phyloP scores from a whole-genome alignment of 345 rosid genomes.

The Rhodamnia rubescens region DNA sequence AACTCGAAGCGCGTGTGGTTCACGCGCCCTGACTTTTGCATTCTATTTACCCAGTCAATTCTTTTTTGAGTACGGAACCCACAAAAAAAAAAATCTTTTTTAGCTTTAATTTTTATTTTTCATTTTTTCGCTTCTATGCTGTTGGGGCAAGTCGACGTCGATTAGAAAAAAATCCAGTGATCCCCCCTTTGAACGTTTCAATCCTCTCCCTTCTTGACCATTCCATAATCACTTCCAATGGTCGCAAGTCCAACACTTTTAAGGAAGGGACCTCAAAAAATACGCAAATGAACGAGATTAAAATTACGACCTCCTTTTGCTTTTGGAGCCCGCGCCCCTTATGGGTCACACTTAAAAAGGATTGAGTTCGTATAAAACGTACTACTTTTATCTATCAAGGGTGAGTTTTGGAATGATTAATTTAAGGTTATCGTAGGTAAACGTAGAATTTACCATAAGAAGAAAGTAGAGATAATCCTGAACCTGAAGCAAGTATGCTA shows the following conservation, averaged over 20 bases:
- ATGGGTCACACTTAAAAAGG: neutral
- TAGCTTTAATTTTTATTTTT: neutral
- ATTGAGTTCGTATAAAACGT: too few relatives aligned
- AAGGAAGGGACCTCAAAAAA: neutral
- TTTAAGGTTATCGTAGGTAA: too few relatives aligned
- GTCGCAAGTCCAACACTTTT: neutral
- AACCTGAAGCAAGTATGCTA: too few relatives aligned
- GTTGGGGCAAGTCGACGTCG: neutral
- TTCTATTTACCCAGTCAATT: neutral
- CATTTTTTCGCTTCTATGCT: neutral
- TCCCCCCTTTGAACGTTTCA: too few relatives aligned
- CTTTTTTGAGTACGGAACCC: neutral
- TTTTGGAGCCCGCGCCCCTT: fast-evolving
- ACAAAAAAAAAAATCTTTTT: neutral
- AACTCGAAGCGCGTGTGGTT: neutral
- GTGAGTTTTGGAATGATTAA: neutral
- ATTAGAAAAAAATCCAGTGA: neutral
- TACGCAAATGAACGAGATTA: neutral
- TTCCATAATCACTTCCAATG: neutral
- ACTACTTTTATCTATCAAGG: too few relatives aligned
- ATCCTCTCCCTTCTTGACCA: neutral
- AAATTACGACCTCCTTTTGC: fast-evolving
- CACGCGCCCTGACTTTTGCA: neutral
- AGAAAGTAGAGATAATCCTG: too few relatives aligned
- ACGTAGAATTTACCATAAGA: neutral